These are phyloP conservation scores for Pestalotiopsis sp. DNA, from an alignment of 2,329 filamentous ascomycete genomes.

Conservation along the genomic window DNA sequence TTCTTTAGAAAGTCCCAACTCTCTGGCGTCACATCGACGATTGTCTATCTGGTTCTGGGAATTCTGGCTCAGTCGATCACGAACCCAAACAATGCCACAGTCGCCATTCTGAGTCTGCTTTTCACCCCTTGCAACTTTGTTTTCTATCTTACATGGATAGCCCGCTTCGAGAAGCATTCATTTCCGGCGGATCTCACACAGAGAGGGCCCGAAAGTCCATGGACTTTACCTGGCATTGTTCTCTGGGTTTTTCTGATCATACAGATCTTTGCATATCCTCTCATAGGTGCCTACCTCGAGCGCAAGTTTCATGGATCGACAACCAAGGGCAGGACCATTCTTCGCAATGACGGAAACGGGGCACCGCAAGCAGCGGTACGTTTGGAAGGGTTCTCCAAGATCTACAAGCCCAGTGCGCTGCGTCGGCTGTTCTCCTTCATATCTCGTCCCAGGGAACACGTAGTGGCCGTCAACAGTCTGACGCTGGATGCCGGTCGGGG, in stretches of 20 bases:
- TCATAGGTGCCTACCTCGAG: conserved; percentile 77
- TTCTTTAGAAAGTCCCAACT: conserved; percentile 89
- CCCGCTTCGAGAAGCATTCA: conserved; percentile 71
- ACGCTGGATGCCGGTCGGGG: conserved; percentile 73
- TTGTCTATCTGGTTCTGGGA: conserved; percentile 74
- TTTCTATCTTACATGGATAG: conserved; percentile 75
- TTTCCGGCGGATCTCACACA: conserved; percentile 62
- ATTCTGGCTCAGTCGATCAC: conserved; percentile 80
- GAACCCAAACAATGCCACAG: conserved; percentile 62
- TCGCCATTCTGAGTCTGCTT: conserved; percentile 71
- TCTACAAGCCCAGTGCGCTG: conserved; percentile 70
- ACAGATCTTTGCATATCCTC: conserved; percentile 77
- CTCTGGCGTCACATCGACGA: conserved; percentile 78
- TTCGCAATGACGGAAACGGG: conserved; percentile 32
- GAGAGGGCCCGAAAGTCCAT: conserved; percentile 66
- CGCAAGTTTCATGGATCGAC: conserved; percentile 75
- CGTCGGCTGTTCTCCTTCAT: conserved; percentile 53
- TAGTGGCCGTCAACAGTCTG: conserved; percentile 78
- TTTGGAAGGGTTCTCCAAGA: conserved; percentile 75
- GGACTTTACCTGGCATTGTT: conserved; percentile 71
- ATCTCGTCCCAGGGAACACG: conserved; percentile 59
- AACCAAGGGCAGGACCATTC: conserved; percentile 59
- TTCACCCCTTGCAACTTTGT: conserved; percentile 91
- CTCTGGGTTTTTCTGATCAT: conserved; percentile 78
- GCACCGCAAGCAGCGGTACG: conserved; percentile 61